Evolutionary conservation across 1,284 basidiomycete genomes (phyloP).

Genomic region (Boletus calvinii): DNA sequence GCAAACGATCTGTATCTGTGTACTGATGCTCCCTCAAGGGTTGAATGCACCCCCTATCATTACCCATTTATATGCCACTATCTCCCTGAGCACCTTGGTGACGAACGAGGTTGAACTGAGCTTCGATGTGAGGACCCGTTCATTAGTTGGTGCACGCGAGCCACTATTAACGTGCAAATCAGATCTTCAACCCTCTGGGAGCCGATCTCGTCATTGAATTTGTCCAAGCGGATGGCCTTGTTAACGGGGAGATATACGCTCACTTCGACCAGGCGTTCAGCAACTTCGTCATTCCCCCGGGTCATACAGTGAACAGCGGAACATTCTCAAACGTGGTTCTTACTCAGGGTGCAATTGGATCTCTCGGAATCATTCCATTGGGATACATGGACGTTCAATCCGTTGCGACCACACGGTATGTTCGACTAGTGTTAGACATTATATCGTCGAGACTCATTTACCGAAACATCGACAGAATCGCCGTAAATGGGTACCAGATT

Average conservation of each 20-base stretch:
- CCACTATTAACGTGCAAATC: not conserved
- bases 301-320: constrained; percentile 56
- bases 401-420: constrained; percentile 45
- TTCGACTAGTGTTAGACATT: not conserved
- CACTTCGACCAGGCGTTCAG: constrained; percentile 55
- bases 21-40: constrained; percentile 30
- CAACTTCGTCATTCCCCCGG: constrained; percentile 55
- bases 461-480: constrained; percentile 35
- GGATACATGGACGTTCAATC: constrained; percentile 52
- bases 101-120: constrained; percentile 52
- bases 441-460: not conserved
- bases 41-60: constrained; percentile 45
- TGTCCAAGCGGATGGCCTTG: constrained; percentile 54
- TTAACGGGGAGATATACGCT: constrained; percentile 54
- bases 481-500: constrained; percentile 49
- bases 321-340: constrained; percentile 54
- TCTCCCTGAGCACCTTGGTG: constrained; percentile 50
- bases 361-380: constrained; percentile 55
- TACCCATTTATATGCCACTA: constrained; percentile 46
- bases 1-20: not conserved
- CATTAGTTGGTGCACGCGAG: not conserved
- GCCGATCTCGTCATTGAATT: constrained; percentile 54
- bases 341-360: constrained; percentile 51
- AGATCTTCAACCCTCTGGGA: constrained; percentile 59
- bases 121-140: constrained; percentile 46